Conservation (phyloP, 257 asterid genomes). For the Salvia hispanica region DNA sequence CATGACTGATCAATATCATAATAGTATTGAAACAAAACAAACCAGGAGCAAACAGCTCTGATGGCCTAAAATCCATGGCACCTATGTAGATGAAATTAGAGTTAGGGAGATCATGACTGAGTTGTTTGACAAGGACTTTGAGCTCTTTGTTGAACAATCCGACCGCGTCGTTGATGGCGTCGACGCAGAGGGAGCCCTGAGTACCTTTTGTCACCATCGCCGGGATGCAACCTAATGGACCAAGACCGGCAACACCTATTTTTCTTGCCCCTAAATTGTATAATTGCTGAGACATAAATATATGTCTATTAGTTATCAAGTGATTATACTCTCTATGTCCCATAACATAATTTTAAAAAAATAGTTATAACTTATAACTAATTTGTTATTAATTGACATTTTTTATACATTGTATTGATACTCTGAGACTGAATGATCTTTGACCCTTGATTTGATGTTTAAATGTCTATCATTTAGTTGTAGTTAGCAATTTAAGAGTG, state of each 20-base stretch:
- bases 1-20: too few relatives aligned
- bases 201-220: slow-evolving; percentile 9
- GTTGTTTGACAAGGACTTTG: slow-evolving; percentile 22
- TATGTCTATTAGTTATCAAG: too few relatives aligned
- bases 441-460: too few relatives aligned
- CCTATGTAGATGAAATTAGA: slow-evolving; percentile 32
- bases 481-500: too few relatives aligned
- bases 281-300: slow-evolving; percentile 32
- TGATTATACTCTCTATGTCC: too few relatives aligned
- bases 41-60: slow-evolving; percentile 24
- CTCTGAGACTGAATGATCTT: too few relatives aligned
- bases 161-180: slow-evolving; percentile 34
- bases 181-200: slow-evolving; percentile 15
- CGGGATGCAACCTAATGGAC: slow-evolving; percentile 48
- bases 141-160: slow-evolving; percentile 39
- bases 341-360: too few relatives aligned
- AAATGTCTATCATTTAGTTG: too few relatives aligned
- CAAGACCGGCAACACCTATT: slow-evolving; percentile 36
- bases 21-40: too few relatives aligned
- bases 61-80: slow-evolving; percentile 22
- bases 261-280: slow-evolving; percentile 49
- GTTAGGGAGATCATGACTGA: slow-evolving; percentile 24
- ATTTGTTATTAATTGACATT: too few relatives aligned
- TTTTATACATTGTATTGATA: too few relatives aligned
- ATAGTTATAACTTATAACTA: too few relatives aligned